A percentile compares a stretch with the other conserved stretches of the same genome.
These are phyloP conservation scores for Podaxis pistillaris DNA, from an alignment of 768 basidiomycete species.

Conservation along the genomic window DNA sequence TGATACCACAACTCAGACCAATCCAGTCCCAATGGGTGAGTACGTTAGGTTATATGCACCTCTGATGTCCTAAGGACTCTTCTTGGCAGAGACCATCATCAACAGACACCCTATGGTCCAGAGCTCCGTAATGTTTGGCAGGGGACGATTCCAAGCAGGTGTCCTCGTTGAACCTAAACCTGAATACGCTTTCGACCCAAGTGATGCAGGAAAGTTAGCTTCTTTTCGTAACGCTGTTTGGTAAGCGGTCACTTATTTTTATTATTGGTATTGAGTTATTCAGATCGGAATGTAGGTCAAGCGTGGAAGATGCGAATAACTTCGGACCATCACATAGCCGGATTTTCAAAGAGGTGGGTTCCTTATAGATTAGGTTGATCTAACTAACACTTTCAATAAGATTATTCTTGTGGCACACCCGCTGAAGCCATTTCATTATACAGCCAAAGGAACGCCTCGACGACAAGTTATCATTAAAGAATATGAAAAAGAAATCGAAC, in stretches of 20 bases:
- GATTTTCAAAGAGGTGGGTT: conserved; percentile 43
- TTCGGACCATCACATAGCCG: conserved; percentile 43
- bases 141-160: conserved; percentile 33
- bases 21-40: conserved; percentile 33
- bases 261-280: background rate
- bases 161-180: conserved; percentile 30
- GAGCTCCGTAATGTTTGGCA: conserved; percentile 37
- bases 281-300: conserved; percentile 28
- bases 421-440: conserved; percentile 40
- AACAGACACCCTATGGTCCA: conserved; percentile 26
- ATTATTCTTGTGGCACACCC: conserved; percentile 42
- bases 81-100: conserved; percentile 35
- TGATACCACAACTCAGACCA: conserved; percentile 27
- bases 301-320: conserved; percentile 37
- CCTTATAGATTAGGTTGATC: background rate
- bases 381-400: conserved; percentile 19
- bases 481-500: conserved; percentile 41
- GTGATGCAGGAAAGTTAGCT: background rate
- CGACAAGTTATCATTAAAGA: conserved; percentile 33
- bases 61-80: conserved; percentile 8
- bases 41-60: conserved; percentile 4
- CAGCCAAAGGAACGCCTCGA: conserved; percentile 38
- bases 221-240: conserved; percentile 9
- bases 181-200: conserved; percentile 13
- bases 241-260: background rate